Conservation (phyloP, 345 rosid species). For the Eucalyptus regnans region DNA sequence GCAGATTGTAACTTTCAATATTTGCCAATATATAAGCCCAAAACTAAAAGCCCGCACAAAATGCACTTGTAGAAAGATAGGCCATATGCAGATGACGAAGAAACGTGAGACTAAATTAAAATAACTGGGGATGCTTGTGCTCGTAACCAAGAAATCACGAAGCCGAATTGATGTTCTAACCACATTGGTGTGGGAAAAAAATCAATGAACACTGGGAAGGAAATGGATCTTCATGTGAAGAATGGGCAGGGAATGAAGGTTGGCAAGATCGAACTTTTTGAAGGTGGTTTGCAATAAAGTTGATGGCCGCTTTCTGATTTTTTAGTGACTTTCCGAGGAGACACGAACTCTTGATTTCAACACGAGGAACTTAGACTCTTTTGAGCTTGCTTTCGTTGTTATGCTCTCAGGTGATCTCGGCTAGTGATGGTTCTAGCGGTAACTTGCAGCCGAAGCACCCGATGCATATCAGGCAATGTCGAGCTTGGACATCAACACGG, state of each 20-base stretch:
- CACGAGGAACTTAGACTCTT: not conserved
- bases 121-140: not conserved
- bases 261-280: not conserved
- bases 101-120: not conserved
- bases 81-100: not conserved
- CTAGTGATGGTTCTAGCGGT: not conserved
- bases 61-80: not conserved
- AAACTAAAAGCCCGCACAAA: not conserved
- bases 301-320: not conserved
- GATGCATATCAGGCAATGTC: not conserved
- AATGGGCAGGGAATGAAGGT: not conserved
- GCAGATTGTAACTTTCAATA: not conserved
- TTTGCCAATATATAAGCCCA: not conserved
- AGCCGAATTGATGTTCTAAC: not conserved
- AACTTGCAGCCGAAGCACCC: not conserved
- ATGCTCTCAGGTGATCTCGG: not conserved
- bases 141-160: not conserved
- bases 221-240: not conserved
- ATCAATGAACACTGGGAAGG: not conserved
- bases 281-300: not conserved
- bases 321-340: not conserved
- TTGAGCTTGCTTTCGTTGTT: not conserved
- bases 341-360: not conserved
- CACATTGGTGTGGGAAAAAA: not conserved
- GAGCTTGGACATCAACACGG: not conserved